Conservation (phyloP, 164 flowering plant genomes). For the Hamamelis virginiana region DNA sequence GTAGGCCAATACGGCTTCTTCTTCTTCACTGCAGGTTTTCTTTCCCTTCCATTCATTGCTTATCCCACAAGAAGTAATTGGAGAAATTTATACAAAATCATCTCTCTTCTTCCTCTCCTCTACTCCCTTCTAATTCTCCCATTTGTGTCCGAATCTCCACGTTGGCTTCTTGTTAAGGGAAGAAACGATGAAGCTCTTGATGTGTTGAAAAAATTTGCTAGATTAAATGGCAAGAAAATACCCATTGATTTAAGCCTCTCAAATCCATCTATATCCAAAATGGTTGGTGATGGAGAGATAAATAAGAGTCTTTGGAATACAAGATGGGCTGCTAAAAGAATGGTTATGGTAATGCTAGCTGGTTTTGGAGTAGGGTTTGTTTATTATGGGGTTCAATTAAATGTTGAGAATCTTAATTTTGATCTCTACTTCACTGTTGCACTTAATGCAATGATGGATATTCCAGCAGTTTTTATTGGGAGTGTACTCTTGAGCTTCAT, state of each 20-base stretch:
- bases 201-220: slow-evolving; percentile 41
- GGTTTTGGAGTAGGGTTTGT: slow-evolving; percentile 65
- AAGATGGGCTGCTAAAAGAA: slow-evolving; percentile 50
- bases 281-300: background rate
- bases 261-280: slow-evolving; percentile 21
- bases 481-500: slow-evolving; percentile 41
- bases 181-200: slow-evolving; percentile 46
- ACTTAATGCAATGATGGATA: slow-evolving; percentile 56
- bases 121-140: slow-evolving; percentile 47
- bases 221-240: slow-evolving; percentile 42
- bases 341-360: slow-evolving; percentile 43
- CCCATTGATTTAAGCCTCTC: slow-evolving; percentile 37
- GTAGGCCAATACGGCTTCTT: slow-evolving; percentile 69
- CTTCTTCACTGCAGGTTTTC: slow-evolving; percentile 64
- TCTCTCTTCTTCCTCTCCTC: slow-evolving; percentile 42
- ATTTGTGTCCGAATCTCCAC: slow-evolving; percentile 56
- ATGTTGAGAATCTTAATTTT: slow-evolving; percentile 56
- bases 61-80: slow-evolving; percentile 41
- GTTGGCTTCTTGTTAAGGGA: slow-evolving; percentile 59
- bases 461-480: slow-evolving; percentile 59
- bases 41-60: slow-evolving; percentile 62
- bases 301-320: slow-evolving; percentile 41
- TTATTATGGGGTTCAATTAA: slow-evolving; percentile 60
- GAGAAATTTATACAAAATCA: slow-evolving; percentile 48
- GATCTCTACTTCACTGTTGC: slow-evolving; percentile 55